Evolutionary conservation across 2,329 filamentous ascomycete genomes (phyloP).

Genomic region (Arthrinium puccinioides): DNA sequence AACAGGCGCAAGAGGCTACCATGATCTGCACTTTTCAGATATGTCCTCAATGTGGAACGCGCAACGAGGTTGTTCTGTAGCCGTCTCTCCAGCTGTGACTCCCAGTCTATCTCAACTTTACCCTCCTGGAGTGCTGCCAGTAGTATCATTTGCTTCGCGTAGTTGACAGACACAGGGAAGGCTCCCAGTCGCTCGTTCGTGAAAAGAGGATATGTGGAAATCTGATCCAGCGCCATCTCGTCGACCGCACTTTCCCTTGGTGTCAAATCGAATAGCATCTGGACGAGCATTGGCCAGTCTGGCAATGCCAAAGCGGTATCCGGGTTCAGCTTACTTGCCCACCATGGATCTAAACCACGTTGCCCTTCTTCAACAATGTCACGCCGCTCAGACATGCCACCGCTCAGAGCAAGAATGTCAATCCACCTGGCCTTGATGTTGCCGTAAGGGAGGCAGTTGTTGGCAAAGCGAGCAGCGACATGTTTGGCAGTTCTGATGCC

Average conservation of each 20-base stretch:
- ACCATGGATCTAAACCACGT: constrained; percentile 72
- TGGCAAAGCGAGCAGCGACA: constrained; percentile 81
- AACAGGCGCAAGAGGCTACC: constrained; percentile 37
- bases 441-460: constrained; percentile 73
- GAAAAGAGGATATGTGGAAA: constrained; percentile 27
- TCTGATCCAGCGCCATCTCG: constrained; percentile 32
- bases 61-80: constrained; percentile 63
- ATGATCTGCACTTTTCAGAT: constrained; percentile 36
- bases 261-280: constrained; percentile 36
- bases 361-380: constrained; percentile 87
- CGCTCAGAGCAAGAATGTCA: constrained; percentile 72
- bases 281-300: constrained; percentile 44
- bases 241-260: constrained; percentile 14
- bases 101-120: constrained; percentile 74
- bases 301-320: constrained; percentile 32
- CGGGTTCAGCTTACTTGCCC: constrained; percentile 23
- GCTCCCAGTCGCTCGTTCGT: constrained; percentile 40
- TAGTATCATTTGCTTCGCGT: constrained; percentile 50
- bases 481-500: constrained; percentile 70
- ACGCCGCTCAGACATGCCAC: constrained; percentile 58
- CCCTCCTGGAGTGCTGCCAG: constrained; percentile 40
- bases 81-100: constrained; percentile 66
- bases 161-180: constrained; percentile 63
- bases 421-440: constrained; percentile 82
- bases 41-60: constrained; percentile 49